Base-by-base conservation (phyloP, 306 rosid genomes). In the Vigna hirtella region DNA sequence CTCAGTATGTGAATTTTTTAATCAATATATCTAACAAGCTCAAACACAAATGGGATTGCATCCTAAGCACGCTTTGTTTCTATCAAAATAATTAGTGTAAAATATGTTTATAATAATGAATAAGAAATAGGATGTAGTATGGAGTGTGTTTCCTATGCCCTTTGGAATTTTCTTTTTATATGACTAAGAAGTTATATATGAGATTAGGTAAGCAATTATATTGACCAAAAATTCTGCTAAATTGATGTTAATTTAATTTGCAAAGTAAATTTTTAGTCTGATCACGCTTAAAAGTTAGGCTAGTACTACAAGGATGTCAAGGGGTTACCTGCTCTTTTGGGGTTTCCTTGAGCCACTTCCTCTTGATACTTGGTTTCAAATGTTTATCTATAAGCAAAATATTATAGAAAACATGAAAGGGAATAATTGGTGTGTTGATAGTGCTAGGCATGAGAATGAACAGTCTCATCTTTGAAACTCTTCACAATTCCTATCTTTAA, bases 321-420 rank as follows among this genome's bases (percentile, higher is more conserved):
- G 66, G 84, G 86, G 76, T 76, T 86, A 69, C 82, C 76, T 76
- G 80, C 73, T 80, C 83, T 72, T 82, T 86, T 58, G 80, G 40
- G 73, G 68, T 83, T 36, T 72, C 61, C 62, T 76, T 76, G 78
- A 86, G 86, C 76, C 85, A 79, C 62, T 82, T 70, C 45, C 34
- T 82, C 65, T 70, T 74, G 52, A 64, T 72, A 26, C 11, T 28
- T 42, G 22, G 4, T 40, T 63, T 79, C 83, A 78, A 74, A 28
- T 63, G 50, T 69, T 69, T 24, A 57, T 61, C 38, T 6, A 6
- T 42, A 36, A 76, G 70, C 42, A 63, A 75, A n/a, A 61, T 24
- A 61, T 69, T 56, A 36, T 67, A 66, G 13, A 70, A 73, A 81
- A 69, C 70, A 3, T 59, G 64, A 45, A 67, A 69, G 50, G 50